phyloP scores from a whole-genome alignment of 2,329 filamentous ascomycete genomes.

The Macrophomina tecta region DNA sequence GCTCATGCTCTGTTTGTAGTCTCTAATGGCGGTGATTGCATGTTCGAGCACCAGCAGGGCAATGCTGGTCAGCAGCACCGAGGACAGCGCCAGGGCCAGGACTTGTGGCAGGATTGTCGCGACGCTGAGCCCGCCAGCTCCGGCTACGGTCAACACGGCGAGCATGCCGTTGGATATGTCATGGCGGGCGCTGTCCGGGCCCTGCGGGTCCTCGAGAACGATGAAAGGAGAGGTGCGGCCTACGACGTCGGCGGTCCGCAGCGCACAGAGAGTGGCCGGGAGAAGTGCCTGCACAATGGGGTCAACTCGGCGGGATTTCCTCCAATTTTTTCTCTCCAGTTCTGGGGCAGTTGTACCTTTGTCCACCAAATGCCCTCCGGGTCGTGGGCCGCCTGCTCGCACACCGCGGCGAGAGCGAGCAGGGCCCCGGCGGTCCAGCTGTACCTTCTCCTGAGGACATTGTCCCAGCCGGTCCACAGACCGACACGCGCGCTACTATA shows the following conservation, averaged over 20 bases:
- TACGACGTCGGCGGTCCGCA: slow-evolving; percentile 34
- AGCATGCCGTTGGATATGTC: slow-evolving; percentile 13
- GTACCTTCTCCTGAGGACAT: slow-evolving; percentile 35
- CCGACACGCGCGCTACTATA: slow-evolving; percentile 42
- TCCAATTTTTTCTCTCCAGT: neutral
- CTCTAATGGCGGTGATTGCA: slow-evolving; percentile 37
- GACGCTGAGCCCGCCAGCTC: slow-evolving; percentile 22
- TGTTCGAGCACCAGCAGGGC: slow-evolving; percentile 50
- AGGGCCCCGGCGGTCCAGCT: slow-evolving; percentile 51
- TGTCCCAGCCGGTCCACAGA: slow-evolving; percentile 37
- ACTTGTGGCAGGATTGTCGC: slow-evolving; percentile 15
- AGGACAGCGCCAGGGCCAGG: slow-evolving; percentile 48
- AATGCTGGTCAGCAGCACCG: slow-evolving; percentile 47
- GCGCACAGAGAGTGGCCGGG: slow-evolving; percentile 40
- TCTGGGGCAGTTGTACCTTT: slow-evolving; percentile 43
- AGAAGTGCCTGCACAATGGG: slow-evolving; percentile 39
- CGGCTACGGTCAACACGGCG: slow-evolving; percentile 22
- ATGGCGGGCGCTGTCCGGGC: slow-evolving; percentile 24
- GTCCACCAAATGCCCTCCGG: slow-evolving; percentile 52
- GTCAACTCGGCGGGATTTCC: slow-evolving; percentile 26
- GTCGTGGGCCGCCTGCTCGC: slow-evolving; percentile 52
- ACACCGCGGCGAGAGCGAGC: slow-evolving; percentile 50
- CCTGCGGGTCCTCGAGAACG: slow-evolving; percentile 34
- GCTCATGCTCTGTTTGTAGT: slow-evolving; percentile 29
- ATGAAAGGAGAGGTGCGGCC: slow-evolving; percentile 35